Conservation (phyloP, 2,329 filamentous ascomycete species). For the Chaetomiaceae sp. region DNA sequence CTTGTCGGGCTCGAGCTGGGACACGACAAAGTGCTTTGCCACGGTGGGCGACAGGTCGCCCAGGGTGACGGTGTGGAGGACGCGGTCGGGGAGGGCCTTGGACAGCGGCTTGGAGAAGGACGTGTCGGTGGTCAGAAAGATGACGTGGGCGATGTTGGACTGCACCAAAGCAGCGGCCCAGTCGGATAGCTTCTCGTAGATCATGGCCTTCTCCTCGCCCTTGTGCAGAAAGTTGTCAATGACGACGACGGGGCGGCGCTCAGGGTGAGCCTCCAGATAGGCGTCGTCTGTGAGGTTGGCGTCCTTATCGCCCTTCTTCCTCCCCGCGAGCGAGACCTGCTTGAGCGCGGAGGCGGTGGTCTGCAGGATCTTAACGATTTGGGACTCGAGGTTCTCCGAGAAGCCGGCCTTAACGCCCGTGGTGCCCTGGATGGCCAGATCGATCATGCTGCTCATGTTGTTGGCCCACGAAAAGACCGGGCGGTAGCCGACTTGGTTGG, state of each 20-base stretch:
- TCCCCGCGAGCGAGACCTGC: constrained; percentile 65
- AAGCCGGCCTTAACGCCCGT: constrained; percentile 94
- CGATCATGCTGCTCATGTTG: constrained; percentile 85
- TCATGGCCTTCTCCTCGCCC: constrained; percentile 58
- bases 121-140: constrained; percentile 87
- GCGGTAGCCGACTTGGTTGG: constrained; percentile 78
- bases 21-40: constrained; percentile 85
- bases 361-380: constrained; percentile 83
- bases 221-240: constrained; percentile 91
- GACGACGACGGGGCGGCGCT: constrained; percentile 75
- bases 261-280: constrained; percentile 84
- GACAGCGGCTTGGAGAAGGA: constrained; percentile 83
- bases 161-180: constrained; percentile 86
- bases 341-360: constrained; percentile 78
- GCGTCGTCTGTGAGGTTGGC: constrained; percentile 72
- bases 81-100: constrained; percentile 82
- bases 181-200: constrained; percentile 78
- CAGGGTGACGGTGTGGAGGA: constrained; percentile 81
- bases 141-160: constrained; percentile 85
- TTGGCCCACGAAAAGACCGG: constrained; percentile 97
- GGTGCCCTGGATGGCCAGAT: constrained; percentile 87
- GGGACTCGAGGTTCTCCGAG: constrained; percentile 84
- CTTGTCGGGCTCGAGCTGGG: constrained; percentile 58
- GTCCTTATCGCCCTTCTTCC: constrained; percentile 71
- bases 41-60: constrained; percentile 83